A percentile compares a stretch with the other conserved stretches of the same genome.
phyloP scores from a whole-genome alignment of 495 filamentous ascomycete genomes.

The Neurospora sublineolata region DNA sequence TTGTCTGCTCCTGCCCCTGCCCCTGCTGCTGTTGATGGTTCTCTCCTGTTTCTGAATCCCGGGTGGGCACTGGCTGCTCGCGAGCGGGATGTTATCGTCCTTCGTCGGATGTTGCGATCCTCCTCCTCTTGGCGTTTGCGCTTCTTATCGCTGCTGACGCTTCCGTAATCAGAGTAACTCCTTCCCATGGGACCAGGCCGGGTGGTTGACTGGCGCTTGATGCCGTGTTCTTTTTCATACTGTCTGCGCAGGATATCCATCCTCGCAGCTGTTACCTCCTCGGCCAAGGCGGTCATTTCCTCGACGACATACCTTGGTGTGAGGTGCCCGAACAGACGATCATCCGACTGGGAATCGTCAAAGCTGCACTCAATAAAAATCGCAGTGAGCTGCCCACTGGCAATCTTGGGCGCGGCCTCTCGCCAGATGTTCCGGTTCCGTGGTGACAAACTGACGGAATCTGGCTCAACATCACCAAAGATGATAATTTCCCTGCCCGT shows the following conservation, averaged over 20 bases:
- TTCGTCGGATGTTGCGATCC: background rate
- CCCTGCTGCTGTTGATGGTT: background rate
- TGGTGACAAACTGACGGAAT: conserved; percentile 69
- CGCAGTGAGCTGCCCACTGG: conserved; percentile 51
- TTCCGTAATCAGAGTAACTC: conserved; percentile 2
- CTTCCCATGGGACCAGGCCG: conserved; percentile 1
- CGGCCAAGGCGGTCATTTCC: conserved; percentile 63
- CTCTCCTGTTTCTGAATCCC: background rate
- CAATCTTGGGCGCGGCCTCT: conserved; percentile 75
- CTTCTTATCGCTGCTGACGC: conserved; percentile 28
- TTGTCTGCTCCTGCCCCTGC: background rate
- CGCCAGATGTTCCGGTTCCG: conserved; percentile 71
- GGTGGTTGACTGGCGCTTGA: background rate
- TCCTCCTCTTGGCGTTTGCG: conserved; percentile 25
- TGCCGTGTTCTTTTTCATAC: conserved; percentile 7
- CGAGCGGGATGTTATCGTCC: conserved; percentile 3
- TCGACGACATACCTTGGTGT: conserved; percentile 66
- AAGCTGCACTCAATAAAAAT: conserved; percentile 96
- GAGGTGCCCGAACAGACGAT: conserved; percentile 76
- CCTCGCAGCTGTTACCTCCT: conserved; percentile 42
- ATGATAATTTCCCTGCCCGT: conserved; percentile 71
- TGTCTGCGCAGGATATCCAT: conserved; percentile 7
- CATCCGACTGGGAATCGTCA: conserved; percentile 61
- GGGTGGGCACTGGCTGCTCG: background rate
- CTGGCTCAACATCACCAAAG: conserved; percentile 92